Evolutionary conservation across 139 green algal genomes (phyloP).

Genomic region (Eudorina sp.): DNA sequence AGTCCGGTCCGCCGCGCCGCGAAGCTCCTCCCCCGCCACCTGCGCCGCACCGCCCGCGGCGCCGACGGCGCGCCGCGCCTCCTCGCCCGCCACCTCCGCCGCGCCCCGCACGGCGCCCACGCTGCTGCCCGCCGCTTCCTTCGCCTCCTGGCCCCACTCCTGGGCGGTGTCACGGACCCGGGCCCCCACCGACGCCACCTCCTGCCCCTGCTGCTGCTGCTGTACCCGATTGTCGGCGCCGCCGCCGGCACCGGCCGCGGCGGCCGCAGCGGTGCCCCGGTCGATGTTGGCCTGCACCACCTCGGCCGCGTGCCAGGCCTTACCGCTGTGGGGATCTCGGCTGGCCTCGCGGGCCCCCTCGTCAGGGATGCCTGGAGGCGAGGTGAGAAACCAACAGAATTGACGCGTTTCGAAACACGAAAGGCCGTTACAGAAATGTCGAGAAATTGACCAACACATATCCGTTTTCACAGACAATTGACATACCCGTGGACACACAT

Average conservation of each 20-base stretch:
- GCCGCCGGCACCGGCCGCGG: not conserved
- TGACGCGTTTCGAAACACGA: no score
- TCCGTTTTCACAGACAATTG: no score
- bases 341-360: not conserved
- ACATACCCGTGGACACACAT: no score
- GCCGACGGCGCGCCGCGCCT: not conserved
- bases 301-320: constrained; percentile 1
- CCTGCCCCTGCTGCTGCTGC: not conserved
- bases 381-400: no score
- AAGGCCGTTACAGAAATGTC: no score
- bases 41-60: constrained; percentile 6
- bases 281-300: constrained; percentile 22
- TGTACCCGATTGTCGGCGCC: not conserved
- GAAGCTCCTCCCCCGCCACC: no score
- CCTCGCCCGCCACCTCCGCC: constrained; percentile 19
- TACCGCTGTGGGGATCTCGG: constrained; percentile 17
- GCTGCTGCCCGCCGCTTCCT: not conserved
- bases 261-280: not conserved
- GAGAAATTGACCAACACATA: no score
- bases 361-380: not conserved
- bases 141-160: not conserved
- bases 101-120: not conserved
- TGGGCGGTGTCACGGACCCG: not conserved
- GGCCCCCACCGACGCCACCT: not conserved
- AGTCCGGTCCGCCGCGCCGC: not conserved